Evolutionary conservation across 768 basidiomycete species (phyloP).

Genomic region (Tremella fuciformis): DNA sequence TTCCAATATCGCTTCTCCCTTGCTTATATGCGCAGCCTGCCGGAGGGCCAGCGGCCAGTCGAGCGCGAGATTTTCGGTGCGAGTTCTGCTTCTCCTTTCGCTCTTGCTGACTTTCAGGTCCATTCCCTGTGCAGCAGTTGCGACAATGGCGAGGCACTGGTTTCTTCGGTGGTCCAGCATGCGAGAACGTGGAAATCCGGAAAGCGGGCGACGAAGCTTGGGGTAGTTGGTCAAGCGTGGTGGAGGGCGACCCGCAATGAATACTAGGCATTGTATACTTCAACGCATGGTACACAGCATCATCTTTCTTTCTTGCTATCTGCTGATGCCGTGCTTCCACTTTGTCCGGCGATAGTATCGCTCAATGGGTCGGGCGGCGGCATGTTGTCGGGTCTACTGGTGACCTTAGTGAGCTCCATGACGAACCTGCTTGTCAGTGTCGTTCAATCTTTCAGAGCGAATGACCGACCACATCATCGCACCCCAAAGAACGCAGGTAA

Average conservation of each 20-base stretch:
- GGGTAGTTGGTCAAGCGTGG: slow-evolving; percentile 40
- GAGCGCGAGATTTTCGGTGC: slow-evolving; percentile 52
- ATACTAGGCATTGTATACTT: too few relatives aligned
- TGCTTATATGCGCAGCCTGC: slow-evolving; percentile 45
- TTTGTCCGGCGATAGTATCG: slow-evolving; percentile 4
- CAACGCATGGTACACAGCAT: slow-evolving; percentile 1
- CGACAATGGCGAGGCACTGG: slow-evolving; percentile 48
- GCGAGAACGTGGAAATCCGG: slow-evolving; percentile 51
- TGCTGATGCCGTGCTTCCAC: neutral
- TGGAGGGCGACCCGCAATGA: slow-evolving; percentile 8
- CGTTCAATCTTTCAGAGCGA: neutral
- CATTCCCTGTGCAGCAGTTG: slow-evolving; percentile 45
- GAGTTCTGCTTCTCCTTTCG: slow-evolving; percentile 13
- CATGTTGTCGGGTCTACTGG: slow-evolving; percentile 40
- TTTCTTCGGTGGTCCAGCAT: slow-evolving; percentile 50
- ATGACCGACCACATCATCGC: slow-evolving; percentile 47
- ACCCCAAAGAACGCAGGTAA: slow-evolving; percentile 39
- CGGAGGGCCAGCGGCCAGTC: slow-evolving; percentile 48
- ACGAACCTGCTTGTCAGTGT: slow-evolving; percentile 36
- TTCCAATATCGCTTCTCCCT: slow-evolving; percentile 53
- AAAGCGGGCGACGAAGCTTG: slow-evolving; percentile 25
- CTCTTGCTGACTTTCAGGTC: slow-evolving; percentile 31
- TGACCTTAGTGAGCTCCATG: slow-evolving; percentile 41
- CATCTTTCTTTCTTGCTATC: slow-evolving; percentile 33
- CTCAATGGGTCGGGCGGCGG: slow-evolving; percentile 10